phyloP scores from a whole-genome alignment of 176 grass and related monocot genomes.

The Zoysia pacifica region DNA sequence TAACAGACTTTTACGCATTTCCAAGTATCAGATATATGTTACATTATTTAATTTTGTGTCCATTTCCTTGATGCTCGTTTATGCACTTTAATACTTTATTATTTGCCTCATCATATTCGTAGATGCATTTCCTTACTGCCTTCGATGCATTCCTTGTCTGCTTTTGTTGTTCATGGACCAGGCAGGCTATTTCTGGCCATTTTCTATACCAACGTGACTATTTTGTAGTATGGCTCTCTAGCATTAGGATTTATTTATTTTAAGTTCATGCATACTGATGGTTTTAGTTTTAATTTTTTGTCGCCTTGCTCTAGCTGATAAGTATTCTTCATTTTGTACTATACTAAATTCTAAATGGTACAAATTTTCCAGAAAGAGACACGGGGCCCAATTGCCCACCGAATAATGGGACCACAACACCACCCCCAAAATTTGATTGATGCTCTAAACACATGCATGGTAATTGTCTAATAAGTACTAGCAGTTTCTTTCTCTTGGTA shows the following conservation, averaged over 20 bases:
- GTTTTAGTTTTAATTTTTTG: conserved; percentile 1
- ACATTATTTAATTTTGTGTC: too few species aligned
- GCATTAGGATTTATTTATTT: neutral
- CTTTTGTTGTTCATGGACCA: conserved; percentile 9
- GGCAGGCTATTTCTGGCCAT: neutral
- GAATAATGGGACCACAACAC: conserved; percentile 71
- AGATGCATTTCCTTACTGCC: neutral
- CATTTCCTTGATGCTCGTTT: too few species aligned
- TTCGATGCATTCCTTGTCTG: neutral
- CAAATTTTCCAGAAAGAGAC: conserved; percentile 60
- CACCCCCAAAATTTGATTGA: conserved; percentile 76
- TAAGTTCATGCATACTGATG: neutral
- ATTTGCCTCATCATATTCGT: neutral
- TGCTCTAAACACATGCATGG: conserved; percentile 57
- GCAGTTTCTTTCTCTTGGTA: conserved; percentile 1
- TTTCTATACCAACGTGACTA: neutral
- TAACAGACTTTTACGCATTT: too few species aligned
- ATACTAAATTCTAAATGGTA: conserved; percentile 6
- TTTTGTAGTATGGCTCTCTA: neutral
- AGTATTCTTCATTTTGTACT: neutral
- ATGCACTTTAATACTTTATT: neutral
- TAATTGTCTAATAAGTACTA: conserved; percentile 37
- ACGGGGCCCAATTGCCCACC: conserved; percentile 65
- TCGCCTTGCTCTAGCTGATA: neutral
- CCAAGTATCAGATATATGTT: too few species aligned